Conservation (phyloP, 495 filamentous ascomycete species). For the Penicillium simplicissimum region DNA sequence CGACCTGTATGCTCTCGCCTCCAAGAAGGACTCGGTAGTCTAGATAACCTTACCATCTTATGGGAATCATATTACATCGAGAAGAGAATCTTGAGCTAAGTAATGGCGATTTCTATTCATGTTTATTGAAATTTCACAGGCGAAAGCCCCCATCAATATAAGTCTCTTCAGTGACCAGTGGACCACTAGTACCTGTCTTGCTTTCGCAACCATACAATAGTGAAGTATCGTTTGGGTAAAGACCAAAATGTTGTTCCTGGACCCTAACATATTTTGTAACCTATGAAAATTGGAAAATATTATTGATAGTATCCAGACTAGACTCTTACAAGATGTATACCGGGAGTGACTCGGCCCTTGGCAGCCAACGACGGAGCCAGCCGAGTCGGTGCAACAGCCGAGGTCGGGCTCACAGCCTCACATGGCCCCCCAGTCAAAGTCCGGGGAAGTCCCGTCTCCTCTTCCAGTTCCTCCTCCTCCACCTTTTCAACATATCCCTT, state of each 20-base stretch:
- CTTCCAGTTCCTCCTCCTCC: not conserved
- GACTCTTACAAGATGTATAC: not conserved
- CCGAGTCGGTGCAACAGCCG: constrained; percentile 32
- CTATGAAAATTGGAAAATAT: too few species aligned
- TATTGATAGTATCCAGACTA: not conserved
- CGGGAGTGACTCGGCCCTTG: not conserved
- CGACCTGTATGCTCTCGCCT: not conserved
- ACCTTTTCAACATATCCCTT: not conserved
- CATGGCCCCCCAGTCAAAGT: constrained; percentile 25
- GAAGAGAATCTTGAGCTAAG: not conserved
- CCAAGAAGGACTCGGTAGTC: not conserved
- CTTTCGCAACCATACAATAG: not conserved
- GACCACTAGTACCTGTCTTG: too few species aligned
- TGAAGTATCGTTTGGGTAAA: not conserved
- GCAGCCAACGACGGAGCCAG: constrained; percentile 1
- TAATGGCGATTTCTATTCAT: too few species aligned
- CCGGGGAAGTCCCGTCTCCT: constrained; percentile 24
- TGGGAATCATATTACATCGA: not conserved
- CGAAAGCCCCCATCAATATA: too few species aligned
- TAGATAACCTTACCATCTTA: not conserved
- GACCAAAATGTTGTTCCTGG: not conserved
- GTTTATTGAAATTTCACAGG: too few species aligned
- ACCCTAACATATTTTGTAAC: too few species aligned
- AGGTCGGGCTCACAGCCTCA: constrained; percentile 38
- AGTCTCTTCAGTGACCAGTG: not conserved